Evolutionary conservation across 371 early-diverging fungal species (phyloP), one percentile per base, ranked within the genome.

Genomic region (Sporodiniella umbellata): DNA sequence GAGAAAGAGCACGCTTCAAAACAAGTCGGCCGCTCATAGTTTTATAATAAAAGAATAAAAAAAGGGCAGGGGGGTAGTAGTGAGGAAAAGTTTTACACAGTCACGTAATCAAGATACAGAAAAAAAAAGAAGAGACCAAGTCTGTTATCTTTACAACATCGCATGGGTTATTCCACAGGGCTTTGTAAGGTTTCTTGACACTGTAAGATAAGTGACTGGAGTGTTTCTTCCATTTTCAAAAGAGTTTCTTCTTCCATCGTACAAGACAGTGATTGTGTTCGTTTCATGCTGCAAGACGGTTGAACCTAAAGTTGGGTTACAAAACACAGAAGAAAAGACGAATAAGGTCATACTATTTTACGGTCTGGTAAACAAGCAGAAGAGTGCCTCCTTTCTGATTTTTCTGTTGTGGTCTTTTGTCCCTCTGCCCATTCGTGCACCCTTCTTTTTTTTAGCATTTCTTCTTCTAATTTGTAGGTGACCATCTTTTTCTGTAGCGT

Each of bases 151-250:
- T 8, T 31, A 31, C 7, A 31, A 10, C 12, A n/a, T n/a, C n/a
- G n/a, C n/a, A n/a, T n/a, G n/a, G n/a, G n/a, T n/a, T n/a, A n/a
- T n/a, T n/a, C n/a, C n/a, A n/a, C n/a, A 33, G 61, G 52, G 38
- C 60, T 65, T 43, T 56, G 49, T 10, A 73, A 53, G 7, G 74
- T 70, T 21, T 67, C 68, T 46, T 73, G 65, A 18, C 74, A 67
- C 52, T 70, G 56, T 48, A 70, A 57, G 25, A 73, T 69, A 12
- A 73, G 49, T 1, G 63, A 58, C 33, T 66, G 57, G 10, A 69
- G 30, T 7, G 42, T 58, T 42, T 62, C 70, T 44, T 69, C 70
- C 59, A 73, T 62, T 21, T 58, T 55, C 7, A 56, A 48, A 23
- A 72, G 21, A n/a, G 53, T 42, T 48, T 64, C 61, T 33, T 72